Conservation (phyloP, 768 basidiomycete species). For the Mrakia frigida region DNA sequence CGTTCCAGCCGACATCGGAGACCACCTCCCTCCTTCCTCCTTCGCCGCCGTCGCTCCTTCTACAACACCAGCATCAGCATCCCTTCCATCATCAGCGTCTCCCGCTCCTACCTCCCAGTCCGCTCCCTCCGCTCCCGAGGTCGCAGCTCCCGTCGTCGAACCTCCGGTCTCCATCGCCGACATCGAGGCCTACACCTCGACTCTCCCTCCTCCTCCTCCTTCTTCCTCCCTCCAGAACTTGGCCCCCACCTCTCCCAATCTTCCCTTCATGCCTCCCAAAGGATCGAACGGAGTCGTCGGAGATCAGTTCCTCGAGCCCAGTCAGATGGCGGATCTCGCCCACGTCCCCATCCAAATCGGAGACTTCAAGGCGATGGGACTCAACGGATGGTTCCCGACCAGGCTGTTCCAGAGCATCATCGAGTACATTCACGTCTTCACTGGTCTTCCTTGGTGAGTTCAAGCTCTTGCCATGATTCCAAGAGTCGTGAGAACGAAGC, state of each 20-base stretch:
- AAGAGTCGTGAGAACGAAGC: no score
- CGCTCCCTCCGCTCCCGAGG: not conserved
- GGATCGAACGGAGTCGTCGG: not conserved
- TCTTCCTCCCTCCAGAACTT: not conserved
- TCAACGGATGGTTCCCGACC: slow-evolving; percentile 60
- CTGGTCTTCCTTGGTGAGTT: slow-evolving; percentile 26
- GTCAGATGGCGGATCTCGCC: slow-evolving; percentile 17
- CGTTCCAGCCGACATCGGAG: slow-evolving; percentile 18
- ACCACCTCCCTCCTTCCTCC: not conserved
- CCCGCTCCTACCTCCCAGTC: not conserved
- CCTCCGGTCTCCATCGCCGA: not conserved
- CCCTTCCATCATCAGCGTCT: not conserved
- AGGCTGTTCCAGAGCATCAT: slow-evolving; percentile 60
- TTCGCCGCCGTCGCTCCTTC: not conserved
- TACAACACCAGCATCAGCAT: not conserved
- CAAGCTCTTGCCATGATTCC: not conserved
- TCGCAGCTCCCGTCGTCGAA: no score
- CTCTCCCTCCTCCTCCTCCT: not conserved
- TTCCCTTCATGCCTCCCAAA: not conserved
- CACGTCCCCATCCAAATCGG: slow-evolving; percentile 44
- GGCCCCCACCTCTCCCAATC: not conserved
- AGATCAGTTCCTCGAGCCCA: not conserved
- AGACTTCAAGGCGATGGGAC: slow-evolving; percentile 64
- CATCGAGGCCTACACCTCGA: not conserved
- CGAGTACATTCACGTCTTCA: slow-evolving; percentile 55